Percentiles rank a stretch among this genome's conserved stretches.
Evolutionary conservation across 1,284 basidiomycete genomes (phyloP).

Genomic region (Peniophora sp.): DNA sequence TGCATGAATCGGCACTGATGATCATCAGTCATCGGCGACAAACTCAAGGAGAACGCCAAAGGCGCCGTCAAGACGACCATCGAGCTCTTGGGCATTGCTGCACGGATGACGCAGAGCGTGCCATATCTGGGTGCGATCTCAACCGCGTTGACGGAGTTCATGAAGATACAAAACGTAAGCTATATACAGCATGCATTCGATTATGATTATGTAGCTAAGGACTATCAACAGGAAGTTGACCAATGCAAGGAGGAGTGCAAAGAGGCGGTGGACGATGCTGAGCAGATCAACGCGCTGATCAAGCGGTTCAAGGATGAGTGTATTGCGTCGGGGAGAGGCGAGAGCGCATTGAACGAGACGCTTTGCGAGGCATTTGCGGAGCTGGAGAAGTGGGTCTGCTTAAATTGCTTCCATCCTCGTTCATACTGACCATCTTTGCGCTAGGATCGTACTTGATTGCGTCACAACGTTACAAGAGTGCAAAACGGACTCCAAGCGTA

Average conservation of each 20-base stretch:
- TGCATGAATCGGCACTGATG: too few relatives aligned
- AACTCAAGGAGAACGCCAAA: not conserved
- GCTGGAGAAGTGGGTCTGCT: not conserved
- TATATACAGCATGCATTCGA: too few relatives aligned
- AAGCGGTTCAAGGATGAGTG: not conserved
- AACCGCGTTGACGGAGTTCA: too few relatives aligned
- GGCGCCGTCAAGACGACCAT: too few relatives aligned
- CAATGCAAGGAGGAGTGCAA: not conserved
- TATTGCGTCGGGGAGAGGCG: not conserved
- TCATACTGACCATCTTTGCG: not conserved
- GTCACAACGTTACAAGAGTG: not conserved
- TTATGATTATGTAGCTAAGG: too few relatives aligned
- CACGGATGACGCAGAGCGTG: too few relatives aligned
- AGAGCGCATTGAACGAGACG: not conserved
- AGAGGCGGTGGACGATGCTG: not conserved
- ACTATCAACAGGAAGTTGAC: not conserved
- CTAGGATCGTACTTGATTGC: not conserved
- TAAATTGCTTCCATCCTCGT: not conserved
- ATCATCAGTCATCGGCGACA: not conserved
- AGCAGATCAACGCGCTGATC: not conserved
- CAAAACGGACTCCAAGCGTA: not conserved
- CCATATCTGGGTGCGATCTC: too few relatives aligned
- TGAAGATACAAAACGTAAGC: too few relatives aligned
- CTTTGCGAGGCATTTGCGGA: not conserved
- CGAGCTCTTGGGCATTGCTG: too few relatives aligned